Base-by-base conservation (phyloP, 306 rosid species). In the Fagus sylvatica region DNA sequence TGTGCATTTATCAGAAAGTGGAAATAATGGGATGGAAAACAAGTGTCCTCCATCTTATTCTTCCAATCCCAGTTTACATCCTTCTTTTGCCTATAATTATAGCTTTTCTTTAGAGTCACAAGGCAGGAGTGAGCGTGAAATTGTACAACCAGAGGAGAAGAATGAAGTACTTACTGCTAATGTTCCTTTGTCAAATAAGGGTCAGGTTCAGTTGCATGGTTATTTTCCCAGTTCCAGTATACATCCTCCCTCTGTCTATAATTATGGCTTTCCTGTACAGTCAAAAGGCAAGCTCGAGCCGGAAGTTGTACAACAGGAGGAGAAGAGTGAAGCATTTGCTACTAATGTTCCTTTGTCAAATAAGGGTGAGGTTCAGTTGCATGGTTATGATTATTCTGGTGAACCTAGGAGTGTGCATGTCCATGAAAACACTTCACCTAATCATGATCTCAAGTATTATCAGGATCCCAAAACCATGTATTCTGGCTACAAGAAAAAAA, bases 361-460 rank as follows among this genome's bases (percentile, higher is more conserved):
- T 46, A 2, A 46, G 51, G 4, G 4, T 2, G 13, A 46, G 51
- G 51, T 10, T 46, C 51, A 10, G 51, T 46, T 22, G 28, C 28
- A 22, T 22, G 28, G 54, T 37, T 16, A 2, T 10, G 1, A 39
- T 67, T 64, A 53, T 68, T 59, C 64, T 68, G 54, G 6, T 32
- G 64, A 56, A 12, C 71, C 9, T 68, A 9, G 56, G 19, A 34
- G 65, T 1, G 7, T 66, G 51, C 39, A 74, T 51, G 11, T 46
- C 13, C 60, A 39, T 49, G 53, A 69, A 12, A n/a, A 59, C 16
- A 73, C 72, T 70, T 68, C 74, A 42, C 73, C 81, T n/a, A 75
- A 65, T 65, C 69, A 43, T 76, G 87, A 82, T 66, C 59, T 30
- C 57, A 80, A 85, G 80, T 76, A 33, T 71, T 48, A 74, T 77